phyloP scores from a whole-genome alignment of 306 rosid species.

The Begonia peltatifolia region DNA sequence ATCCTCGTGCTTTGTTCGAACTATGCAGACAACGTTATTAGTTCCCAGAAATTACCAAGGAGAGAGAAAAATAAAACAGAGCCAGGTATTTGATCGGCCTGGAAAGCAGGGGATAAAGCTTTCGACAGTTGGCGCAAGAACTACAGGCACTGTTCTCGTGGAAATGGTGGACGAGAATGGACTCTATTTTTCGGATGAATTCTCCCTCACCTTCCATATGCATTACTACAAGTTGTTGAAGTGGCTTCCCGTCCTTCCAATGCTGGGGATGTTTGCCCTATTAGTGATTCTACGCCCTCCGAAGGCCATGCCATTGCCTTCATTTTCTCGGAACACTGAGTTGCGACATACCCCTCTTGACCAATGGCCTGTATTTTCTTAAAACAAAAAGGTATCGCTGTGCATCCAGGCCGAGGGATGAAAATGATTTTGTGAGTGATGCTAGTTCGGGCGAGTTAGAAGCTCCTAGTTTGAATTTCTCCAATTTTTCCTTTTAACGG shows the following conservation, averaged over 20 bases:
- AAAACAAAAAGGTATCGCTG: neutral
- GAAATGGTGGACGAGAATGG: conserved; percentile 98
- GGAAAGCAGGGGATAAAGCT: conserved; percentile 75
- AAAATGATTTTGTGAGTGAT: too few relatives aligned
- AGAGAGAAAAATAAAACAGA: conserved; percentile 67
- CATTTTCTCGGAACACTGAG: conserved; percentile 82
- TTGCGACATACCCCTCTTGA: conserved; percentile 10
- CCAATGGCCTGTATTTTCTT: neutral
- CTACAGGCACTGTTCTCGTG: conserved; percentile 79
- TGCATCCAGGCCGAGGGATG: too few relatives aligned
- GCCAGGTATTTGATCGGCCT: conserved; percentile 39
- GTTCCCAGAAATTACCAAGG: conserved; percentile 99
- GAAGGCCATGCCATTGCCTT: conserved; percentile 81
- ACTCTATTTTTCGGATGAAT: conserved; percentile 76
- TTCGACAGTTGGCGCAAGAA: conserved; percentile 72
- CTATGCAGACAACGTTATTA: conserved; percentile 58
- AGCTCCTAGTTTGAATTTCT: too few relatives aligned
- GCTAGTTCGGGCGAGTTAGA: too few relatives aligned
- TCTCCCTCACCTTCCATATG: conserved; percentile 97
- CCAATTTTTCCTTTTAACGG: too few relatives aligned
- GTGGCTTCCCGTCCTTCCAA: conserved; percentile 93
- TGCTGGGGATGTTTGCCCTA: conserved; percentile 83
- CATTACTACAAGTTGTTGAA: conserved; percentile 83
- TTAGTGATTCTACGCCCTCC: conserved; percentile 87
- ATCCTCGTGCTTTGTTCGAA: conserved; percentile 7